Evolutionary conservation across 345 rosid genomes (phyloP).

Genomic region (Kernera saxatilis): DNA sequence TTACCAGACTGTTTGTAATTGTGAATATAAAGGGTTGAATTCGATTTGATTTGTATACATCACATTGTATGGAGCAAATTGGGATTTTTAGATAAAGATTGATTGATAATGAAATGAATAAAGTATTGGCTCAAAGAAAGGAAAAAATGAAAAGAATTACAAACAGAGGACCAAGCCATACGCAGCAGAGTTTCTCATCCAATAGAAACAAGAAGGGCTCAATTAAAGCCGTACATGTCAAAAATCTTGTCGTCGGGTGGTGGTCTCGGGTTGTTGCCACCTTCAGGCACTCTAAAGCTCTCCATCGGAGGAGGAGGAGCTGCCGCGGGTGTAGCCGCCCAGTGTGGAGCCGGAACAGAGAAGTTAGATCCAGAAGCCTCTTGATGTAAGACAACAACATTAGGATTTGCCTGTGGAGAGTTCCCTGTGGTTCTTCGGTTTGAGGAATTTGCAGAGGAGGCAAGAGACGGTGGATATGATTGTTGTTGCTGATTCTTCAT

Average conservation of each 20-base stretch:
- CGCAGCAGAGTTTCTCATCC: constrained; percentile 6
- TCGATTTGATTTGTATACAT: not conserved
- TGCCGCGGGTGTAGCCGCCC: constrained; percentile 31
- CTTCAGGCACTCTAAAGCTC: constrained; percentile 56
- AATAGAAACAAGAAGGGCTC: constrained; percentile 1
- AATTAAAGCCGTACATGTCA: constrained; percentile 27
- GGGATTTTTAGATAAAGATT: not conserved
- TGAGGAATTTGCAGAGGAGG: constrained; percentile 49
- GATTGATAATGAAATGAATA: constrained; percentile 19
- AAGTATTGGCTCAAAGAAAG: constrained; percentile 3
- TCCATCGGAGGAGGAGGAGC: constrained; percentile 51
- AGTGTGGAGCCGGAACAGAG: constrained; percentile 48
- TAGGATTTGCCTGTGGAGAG: constrained; percentile 73
- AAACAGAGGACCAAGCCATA: constrained; percentile 16
- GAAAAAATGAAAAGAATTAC: constrained; percentile 7
- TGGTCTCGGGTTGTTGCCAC: constrained; percentile 34
- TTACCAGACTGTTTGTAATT: not conserved
- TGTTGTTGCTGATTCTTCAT: constrained; percentile 95
- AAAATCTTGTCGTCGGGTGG: constrained; percentile 28
- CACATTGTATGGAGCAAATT: not conserved
- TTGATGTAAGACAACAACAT: constrained; percentile 42
- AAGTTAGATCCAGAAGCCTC: constrained; percentile 59
- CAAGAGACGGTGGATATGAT: constrained; percentile 58
- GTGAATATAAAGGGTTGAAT: not conserved
- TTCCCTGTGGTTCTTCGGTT: constrained; percentile 63